Conservation (phyloP, 83 land plant genomes). For the Isoetes engelmannii region DNA sequence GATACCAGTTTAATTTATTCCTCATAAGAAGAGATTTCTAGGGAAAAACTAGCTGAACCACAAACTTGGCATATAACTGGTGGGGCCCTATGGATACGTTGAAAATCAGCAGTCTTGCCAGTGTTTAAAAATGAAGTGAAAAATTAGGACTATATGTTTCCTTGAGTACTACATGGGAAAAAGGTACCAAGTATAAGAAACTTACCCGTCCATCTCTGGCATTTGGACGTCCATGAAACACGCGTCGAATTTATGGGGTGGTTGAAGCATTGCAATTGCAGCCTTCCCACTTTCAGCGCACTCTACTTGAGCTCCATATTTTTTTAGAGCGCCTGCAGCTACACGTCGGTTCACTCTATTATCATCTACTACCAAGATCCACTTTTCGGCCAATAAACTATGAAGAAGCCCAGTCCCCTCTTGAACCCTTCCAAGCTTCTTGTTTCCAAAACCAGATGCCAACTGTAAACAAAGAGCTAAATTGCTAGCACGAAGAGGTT, state of each 20-base stretch:
- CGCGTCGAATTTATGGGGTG: slow-evolving; percentile 93
- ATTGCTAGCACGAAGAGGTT: slow-evolving; percentile 25
- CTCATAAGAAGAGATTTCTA: too few species aligned
- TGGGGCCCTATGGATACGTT: too few species aligned
- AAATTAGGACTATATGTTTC: too few species aligned
- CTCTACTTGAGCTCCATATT: slow-evolving; percentile 79
- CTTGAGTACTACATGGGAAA: too few species aligned
- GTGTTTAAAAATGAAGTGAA: too few species aligned
- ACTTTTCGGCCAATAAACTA: slow-evolving; percentile 50
- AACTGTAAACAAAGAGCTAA: slow-evolving; percentile 15
- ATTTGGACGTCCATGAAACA: slow-evolving; percentile 98
- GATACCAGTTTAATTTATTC: too few species aligned
- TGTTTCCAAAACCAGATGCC: slow-evolving; percentile 21
- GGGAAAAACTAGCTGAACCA: too few species aligned
- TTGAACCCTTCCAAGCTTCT: neutral
- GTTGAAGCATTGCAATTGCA: slow-evolving; percentile 58
- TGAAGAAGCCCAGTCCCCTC: slow-evolving; percentile 34
- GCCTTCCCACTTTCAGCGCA: slow-evolving; percentile 64
- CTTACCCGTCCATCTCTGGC: slow-evolving; percentile 99
- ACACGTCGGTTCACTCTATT: slow-evolving; percentile 72
- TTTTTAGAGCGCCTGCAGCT: slow-evolving; percentile 85
- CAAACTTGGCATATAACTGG: too few species aligned
- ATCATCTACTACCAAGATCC: slow-evolving; percentile 84
- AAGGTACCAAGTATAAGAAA: neutral
- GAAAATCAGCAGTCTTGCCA: too few species aligned